Evolutionary conservation across 768 basidiomycete genomes (phyloP).

Genomic region (Xerocomus potaroensis): DNA sequence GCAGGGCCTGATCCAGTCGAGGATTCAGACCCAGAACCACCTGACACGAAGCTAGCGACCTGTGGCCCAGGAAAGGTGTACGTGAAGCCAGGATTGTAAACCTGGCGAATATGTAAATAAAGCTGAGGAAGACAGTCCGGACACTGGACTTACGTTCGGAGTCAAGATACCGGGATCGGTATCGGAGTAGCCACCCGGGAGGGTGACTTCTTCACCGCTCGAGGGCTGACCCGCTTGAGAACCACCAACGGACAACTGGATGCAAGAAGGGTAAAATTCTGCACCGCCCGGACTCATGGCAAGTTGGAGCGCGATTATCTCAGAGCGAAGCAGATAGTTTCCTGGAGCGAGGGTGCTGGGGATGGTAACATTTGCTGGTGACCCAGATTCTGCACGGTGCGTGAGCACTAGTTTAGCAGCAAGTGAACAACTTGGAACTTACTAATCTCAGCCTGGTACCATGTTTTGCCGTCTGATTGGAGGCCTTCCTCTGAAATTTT

Average conservation of each 20-base stretch:
- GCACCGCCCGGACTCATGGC: constrained; percentile 55
- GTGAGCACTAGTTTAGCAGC: no score
- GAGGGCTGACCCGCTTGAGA: constrained; percentile 18
- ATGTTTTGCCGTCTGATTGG: constrained; percentile 32
- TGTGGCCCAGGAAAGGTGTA: constrained; percentile 56
- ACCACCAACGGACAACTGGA: constrained; percentile 29
- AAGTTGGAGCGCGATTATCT: constrained; percentile 73
- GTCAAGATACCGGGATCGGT: constrained; percentile 65
- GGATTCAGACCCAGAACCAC: not conserved
- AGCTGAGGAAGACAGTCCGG: not conserved
- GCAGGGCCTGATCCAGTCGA: constrained; percentile 10
- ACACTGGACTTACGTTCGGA: constrained; percentile 36
- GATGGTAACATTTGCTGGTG: constrained; percentile 38
- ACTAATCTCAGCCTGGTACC: constrained; percentile 52
- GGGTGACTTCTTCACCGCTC: constrained; percentile 40
- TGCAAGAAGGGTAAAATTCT: constrained; percentile 31
- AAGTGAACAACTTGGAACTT: no score
- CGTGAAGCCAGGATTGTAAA: constrained; percentile 29
- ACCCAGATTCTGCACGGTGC: not conserved
- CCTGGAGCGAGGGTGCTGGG: constrained; percentile 56
- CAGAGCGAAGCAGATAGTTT: constrained; percentile 72
- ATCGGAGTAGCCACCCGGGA: constrained; percentile 72
- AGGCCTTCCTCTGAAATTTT: constrained; percentile 57
- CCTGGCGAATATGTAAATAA: constrained; percentile 6
- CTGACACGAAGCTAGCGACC: constrained; percentile 40